Conservation (phyloP, 306 rosid species). For the Canavalia gladiata region DNA sequence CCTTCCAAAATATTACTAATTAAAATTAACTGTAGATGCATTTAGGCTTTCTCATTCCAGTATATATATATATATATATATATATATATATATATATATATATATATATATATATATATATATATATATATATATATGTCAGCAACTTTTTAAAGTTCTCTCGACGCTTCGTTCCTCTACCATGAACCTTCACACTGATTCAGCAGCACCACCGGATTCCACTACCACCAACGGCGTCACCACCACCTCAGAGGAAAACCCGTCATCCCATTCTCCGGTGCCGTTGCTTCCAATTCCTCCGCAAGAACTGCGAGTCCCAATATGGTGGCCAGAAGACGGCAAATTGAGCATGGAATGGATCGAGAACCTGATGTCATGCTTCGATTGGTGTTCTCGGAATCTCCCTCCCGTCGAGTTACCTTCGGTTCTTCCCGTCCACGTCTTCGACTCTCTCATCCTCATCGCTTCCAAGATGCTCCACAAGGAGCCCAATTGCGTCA, state of each 20-base stretch:
- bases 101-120: no score
- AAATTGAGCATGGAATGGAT: slow-evolving; percentile 66
- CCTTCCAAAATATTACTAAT: no score
- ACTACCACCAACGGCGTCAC: slow-evolving; percentile 32
- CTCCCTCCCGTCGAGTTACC: slow-evolving; percentile 67
- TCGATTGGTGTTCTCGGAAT: slow-evolving; percentile 80
- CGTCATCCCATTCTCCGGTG: neutral
- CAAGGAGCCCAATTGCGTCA: slow-evolving; percentile 81
- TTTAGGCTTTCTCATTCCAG: no score
- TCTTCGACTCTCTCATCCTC: slow-evolving; percentile 73
- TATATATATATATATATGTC: neutral
- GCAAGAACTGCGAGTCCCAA: slow-evolving; percentile 53
- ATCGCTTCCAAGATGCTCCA: slow-evolving; percentile 82
- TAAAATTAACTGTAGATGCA: no score
- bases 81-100: no score
- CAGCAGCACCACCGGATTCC: slow-evolving; percentile 49
- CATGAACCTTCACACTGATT: slow-evolving; percentile 50
- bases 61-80: neutral
- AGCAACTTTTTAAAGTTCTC: neutral
- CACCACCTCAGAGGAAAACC: neutral
- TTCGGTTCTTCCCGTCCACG: slow-evolving; percentile 68
- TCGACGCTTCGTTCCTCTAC: slow-evolving; percentile 26
- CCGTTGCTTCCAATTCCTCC: slow-evolving; percentile 44
- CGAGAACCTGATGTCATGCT: slow-evolving; percentile 58
- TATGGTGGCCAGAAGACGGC: slow-evolving; percentile 75